Percentiles rank a stretch among this genome's conserved stretches.
Evolutionary conservation across 768 basidiomycete species (phyloP).

Genomic region (Gymnopilus junonius): DNA sequence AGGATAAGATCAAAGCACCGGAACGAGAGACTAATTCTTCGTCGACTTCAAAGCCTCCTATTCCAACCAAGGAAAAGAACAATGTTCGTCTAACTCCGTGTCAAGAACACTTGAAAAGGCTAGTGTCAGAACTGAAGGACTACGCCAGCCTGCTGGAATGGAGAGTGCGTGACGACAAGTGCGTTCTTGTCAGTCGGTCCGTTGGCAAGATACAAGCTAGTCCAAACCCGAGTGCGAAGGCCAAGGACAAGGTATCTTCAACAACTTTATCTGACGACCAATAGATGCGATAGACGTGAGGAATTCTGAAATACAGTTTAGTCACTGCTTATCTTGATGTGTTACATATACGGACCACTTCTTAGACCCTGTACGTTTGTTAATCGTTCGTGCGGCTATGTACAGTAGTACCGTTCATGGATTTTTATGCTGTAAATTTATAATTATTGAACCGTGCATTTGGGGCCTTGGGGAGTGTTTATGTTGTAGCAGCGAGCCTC

Average conservation of each 20-base stretch:
- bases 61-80: constrained; percentile 14
- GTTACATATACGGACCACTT: constrained; percentile 1
- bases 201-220: background rate
- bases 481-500: too few relatives aligned
- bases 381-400: background rate
- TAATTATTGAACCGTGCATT: background rate
- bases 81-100: constrained; percentile 7
- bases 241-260: constrained; percentile 3
- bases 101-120: constrained; percentile 35
- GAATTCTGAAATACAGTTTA: background rate
- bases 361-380: background rate
- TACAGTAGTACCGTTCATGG: background rate
- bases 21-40: constrained; percentile 15
- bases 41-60: constrained; percentile 12
- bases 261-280: background rate
- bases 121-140: constrained; percentile 59
- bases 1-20: constrained; percentile 30
- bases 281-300: background rate
- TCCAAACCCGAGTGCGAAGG: background rate
- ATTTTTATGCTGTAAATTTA: background rate
- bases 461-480: too few relatives aligned
- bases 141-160: constrained; percentile 67
- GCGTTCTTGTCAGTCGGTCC: constrained; percentile 22
- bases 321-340: background rate
- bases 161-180: constrained; percentile 48